Evolutionary conservation across 2,329 filamentous ascomycete species (phyloP).

Genomic region (Blumeria hordei): DNA sequence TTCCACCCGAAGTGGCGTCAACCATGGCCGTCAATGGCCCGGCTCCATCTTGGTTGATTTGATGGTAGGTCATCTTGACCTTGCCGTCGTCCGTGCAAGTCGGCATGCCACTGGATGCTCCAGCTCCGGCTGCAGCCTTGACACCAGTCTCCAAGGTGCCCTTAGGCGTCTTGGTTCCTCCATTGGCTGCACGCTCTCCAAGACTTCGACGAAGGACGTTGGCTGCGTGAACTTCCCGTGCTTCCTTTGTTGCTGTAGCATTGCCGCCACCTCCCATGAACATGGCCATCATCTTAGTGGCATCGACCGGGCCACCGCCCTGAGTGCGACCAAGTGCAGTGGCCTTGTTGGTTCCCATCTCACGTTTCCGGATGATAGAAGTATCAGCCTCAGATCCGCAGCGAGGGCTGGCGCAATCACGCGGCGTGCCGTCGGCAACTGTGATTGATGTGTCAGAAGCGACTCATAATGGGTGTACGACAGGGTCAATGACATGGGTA

Average conservation of each 20-base stretch:
- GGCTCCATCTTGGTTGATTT: too few species aligned
- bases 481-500: too few species aligned
- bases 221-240: background rate
- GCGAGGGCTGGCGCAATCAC: constrained; percentile 34
- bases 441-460: background rate
- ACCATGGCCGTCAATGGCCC: too few species aligned
- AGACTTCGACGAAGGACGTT: background rate
- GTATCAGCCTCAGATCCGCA: constrained; percentile 47
- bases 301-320: constrained; percentile 32
- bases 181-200: background rate
- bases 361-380: constrained; percentile 39
- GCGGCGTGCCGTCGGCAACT: constrained; percentile 41
- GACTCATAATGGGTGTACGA: too few species aligned
- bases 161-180: background rate
- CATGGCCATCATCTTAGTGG: constrained; percentile 27
- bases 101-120: too few species aligned
- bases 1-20: too few species aligned
- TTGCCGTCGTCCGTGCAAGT: too few species aligned
- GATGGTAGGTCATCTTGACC: too few species aligned
- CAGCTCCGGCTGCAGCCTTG: too few species aligned
- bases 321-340: constrained; percentile 39
- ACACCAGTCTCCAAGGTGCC: background rate
- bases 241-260: constrained; percentile 12
- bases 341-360: constrained; percentile 29
- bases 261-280: constrained; percentile 29